These are phyloP conservation scores for Panellus pusillus DNA, from an alignment of 768 basidiomycete species.

Conservation along the genomic window DNA sequence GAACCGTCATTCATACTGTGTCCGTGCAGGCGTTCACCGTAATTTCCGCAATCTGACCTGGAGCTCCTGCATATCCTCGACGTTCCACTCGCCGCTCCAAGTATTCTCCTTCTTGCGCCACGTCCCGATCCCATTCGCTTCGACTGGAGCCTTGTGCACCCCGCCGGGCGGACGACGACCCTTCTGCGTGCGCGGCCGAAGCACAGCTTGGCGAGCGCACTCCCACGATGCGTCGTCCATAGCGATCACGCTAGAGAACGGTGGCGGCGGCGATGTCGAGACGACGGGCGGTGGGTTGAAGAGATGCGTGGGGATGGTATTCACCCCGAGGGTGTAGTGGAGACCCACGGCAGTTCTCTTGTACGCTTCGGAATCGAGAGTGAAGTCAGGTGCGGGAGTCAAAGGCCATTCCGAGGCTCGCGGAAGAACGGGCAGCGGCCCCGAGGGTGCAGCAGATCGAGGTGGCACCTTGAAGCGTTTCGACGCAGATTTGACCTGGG, in stretches of 20 bases:
- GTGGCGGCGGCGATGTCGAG: constrained; percentile 13
- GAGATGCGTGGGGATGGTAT: constrained; percentile 3
- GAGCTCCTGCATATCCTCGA: constrained; percentile 28
- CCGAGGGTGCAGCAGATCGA: not conserved
- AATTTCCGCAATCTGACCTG: constrained; percentile 14
- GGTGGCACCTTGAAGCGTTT: not conserved
- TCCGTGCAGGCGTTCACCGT: not conserved
- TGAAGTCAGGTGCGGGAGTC: constrained; percentile 15
- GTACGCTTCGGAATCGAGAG: not conserved
- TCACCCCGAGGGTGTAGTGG: constrained; percentile 18
- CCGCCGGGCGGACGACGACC: constrained; percentile 3
- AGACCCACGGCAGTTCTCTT: constrained; percentile 17
- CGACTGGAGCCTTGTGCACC: constrained; percentile 8
- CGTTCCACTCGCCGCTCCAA: constrained; percentile 38
- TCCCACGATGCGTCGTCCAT: constrained; percentile 20
- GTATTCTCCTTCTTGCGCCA: constrained; percentile 27
- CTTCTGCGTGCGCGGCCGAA: constrained; percentile 3
- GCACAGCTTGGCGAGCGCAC: constrained; percentile 12
- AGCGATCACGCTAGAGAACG: constrained; percentile 14
- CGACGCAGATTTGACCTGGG: not conserved
- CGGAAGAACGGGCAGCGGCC: not conserved
- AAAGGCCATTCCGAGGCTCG: constrained; percentile 7
- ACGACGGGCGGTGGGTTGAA: not conserved
- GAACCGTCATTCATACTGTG: constrained; percentile 1
- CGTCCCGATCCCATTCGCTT: constrained; percentile 15